These are phyloP conservation scores for Silene coronaria DNA, from an alignment of 179 eudicot genomes.

Conservation along the genomic window DNA sequence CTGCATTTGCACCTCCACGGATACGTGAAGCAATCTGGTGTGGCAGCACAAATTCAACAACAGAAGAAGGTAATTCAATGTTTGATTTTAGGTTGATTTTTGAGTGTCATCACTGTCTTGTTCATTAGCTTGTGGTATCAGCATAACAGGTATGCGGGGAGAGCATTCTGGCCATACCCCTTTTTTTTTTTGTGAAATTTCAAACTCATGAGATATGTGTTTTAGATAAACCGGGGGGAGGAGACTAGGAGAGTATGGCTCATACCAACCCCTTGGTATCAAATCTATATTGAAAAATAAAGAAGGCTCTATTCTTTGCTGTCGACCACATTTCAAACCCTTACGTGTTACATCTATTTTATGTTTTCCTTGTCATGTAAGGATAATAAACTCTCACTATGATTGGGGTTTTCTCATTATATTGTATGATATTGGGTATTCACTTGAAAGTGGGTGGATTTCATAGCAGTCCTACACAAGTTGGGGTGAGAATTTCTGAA, in stretches of 20 bases:
- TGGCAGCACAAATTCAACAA: constrained; percentile 86
- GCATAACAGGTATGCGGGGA: background rate
- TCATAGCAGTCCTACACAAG: background rate
- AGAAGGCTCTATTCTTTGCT: background rate
- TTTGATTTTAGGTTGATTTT: background rate
- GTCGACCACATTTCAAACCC: background rate
- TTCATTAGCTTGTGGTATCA: background rate
- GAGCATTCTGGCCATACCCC: background rate
- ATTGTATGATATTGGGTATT: background rate
- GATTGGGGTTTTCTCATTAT: background rate
- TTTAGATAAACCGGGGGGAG: background rate
- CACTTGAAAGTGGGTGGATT: background rate
- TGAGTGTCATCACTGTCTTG: background rate
- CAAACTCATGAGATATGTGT: background rate
- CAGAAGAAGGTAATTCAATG: constrained; percentile 66
- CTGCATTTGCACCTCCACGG: constrained; percentile 98
- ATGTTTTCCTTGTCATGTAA: background rate
- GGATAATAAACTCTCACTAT: background rate
- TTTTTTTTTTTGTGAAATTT: too few species aligned
- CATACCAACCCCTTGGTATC: too few species aligned
- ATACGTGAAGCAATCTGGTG: constrained; percentile 98
- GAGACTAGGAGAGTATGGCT: too few species aligned
- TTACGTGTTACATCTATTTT: background rate
- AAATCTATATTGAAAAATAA: too few species aligned
- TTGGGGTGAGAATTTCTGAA: background rate